Evolutionary conservation across 345 rosid genomes (phyloP), one percentile per base, ranked within the genome.

Genomic region (Aquilaria malaccensis): DNA sequence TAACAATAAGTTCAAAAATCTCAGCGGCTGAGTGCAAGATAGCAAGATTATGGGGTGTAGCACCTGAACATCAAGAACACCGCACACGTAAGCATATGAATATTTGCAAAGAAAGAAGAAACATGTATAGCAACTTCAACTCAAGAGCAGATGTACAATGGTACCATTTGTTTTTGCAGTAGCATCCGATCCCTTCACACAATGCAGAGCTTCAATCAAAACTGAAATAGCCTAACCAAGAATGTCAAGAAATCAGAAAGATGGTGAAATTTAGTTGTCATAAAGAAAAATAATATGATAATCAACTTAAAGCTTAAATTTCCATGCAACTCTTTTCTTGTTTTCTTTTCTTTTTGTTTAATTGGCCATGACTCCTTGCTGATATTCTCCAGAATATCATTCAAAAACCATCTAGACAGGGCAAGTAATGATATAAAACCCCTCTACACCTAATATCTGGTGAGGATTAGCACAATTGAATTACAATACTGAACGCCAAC

Each of bases 11-110:
- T 74, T 94, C 99, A 76, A 94, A 83, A 76, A 90, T 90, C 77
- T 94, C 99, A 57, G 97, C 96, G 66, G 95, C 90, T 11, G 99
- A 87, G 79, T 90, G 99, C 74, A 89, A 86, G 71, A 84, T 90
- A 31, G 99, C 99, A 78, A 94, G 86, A 80, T 82, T 85, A 68
- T 84, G 79, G 1, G 99, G 96, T 37, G 96, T 83, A 67, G 85
- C 83, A 54, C 97, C 99, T 94, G 87, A 74, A 76, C 58, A 64
- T 50, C 62, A 48, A 71, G 33, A 66, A 76, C 58, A 62, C 61
- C 58, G 67, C 63, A 59, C 58, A 75, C 58, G 70, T 71, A 59
- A 62, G 68, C 50, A 56, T 57, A 69, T 10, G 46, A 10, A 10
- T 63, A 58, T 68, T 22, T 43, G 30, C 61, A 53, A 37, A 7